Evolutionary conservation across 345 rosid species (phyloP).

Genomic region (Mangifera indica): DNA sequence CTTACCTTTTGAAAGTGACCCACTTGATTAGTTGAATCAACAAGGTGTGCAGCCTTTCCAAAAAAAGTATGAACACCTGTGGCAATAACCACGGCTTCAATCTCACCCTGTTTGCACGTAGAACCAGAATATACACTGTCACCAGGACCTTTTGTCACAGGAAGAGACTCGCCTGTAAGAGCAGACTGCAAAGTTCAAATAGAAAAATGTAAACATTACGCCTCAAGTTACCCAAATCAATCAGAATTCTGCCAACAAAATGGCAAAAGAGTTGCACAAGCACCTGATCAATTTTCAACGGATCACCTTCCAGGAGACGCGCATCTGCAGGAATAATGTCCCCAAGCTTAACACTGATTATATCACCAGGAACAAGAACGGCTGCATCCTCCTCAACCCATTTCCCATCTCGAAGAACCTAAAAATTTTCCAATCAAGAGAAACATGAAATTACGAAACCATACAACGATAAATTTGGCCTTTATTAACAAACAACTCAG

Average conservation of each 20-base stretch:
- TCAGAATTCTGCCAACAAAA: neutral
- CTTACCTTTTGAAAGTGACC: constrained; percentile 83
- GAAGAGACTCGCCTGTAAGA: constrained; percentile 89
- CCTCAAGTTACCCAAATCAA: neutral
- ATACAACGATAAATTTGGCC: neutral
- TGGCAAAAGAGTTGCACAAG: neutral
- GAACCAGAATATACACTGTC: constrained; percentile 87
- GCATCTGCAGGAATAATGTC: constrained; percentile 73
- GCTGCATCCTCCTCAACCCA: constrained; percentile 66
- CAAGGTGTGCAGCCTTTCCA: constrained; percentile 91
- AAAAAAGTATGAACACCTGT: constrained; percentile 92
- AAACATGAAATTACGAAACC: neutral
- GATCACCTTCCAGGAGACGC: constrained; percentile 72
- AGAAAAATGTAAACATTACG: neutral
- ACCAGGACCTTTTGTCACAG: constrained; percentile 80
- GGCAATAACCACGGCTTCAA: constrained; percentile 89
- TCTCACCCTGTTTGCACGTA: constrained; percentile 91
- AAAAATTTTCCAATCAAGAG: neutral
- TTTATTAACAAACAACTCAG: neutral
- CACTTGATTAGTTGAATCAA: constrained; percentile 83
- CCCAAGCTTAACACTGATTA: constrained; percentile 64
- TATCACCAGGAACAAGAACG: constrained; percentile 71
- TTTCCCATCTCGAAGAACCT: constrained; percentile 62
- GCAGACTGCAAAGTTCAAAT: constrained; percentile 46
- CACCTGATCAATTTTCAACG: constrained; percentile 69